Percentiles rank a stretch among this genome's conserved stretches.
Evolutionary conservation across 164 flowering plant species (phyloP).

Genomic region (Aristolochia contorta): DNA sequence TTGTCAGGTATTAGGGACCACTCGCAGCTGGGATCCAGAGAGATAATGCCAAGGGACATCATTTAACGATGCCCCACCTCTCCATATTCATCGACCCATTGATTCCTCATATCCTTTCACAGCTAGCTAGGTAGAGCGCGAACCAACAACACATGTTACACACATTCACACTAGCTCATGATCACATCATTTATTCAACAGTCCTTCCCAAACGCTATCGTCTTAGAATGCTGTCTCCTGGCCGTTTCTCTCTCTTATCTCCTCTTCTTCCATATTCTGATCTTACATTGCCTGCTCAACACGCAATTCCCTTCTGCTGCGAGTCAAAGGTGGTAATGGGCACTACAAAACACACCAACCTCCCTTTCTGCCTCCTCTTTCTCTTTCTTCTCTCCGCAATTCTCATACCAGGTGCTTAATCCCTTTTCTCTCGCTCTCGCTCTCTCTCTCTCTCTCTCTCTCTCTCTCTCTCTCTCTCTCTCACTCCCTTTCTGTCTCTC

Average conservation of each 20-base stretch:
- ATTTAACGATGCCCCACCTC: neutral
- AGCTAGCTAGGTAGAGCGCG: too few species aligned
- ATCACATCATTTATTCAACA: neutral
- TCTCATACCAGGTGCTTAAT: constrained; percentile 23
- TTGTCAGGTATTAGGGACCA: too few species aligned
- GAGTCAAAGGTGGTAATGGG: constrained; percentile 11
- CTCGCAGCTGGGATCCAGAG: too few species aligned
- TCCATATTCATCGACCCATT: neutral
- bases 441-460: neutral
- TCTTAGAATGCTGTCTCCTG: neutral
- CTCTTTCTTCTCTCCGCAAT: constrained; percentile 11
- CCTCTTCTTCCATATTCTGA: constrained; percentile 10
- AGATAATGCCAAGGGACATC: neutral
- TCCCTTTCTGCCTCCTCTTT: constrained; percentile 12
- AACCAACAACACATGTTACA: too few species aligned
- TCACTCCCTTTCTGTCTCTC: neutral
- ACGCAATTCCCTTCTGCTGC: constrained; percentile 3
- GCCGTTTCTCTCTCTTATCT: constrained; percentile 4
- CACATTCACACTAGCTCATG: too few species aligned
- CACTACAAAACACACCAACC: constrained; percentile 5
- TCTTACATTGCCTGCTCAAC: constrained; percentile 3
- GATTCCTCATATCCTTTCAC: too few species aligned
- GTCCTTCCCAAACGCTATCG: neutral
- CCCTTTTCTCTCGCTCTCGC: neutral
- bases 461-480: neutral